Conservation (phyloP, 192 early-diverging fungal genomes). For the Thoreauomyces humboldtii region DNA sequence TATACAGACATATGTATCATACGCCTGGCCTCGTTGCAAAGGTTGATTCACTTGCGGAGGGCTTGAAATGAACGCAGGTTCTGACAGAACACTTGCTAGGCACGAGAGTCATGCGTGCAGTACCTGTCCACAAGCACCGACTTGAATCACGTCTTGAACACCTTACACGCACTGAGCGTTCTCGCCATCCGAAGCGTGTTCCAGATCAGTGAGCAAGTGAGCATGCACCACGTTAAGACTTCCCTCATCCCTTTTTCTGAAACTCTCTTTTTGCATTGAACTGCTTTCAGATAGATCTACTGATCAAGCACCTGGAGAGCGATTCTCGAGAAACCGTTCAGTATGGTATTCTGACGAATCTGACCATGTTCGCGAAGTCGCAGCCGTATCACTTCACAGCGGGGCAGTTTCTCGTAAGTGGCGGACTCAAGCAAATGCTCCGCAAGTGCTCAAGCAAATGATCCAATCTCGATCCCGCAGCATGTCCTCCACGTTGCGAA, state of each 20-base stretch:
- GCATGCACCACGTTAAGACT: background rate
- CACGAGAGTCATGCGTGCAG: constrained; percentile 3
- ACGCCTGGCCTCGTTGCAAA: background rate
- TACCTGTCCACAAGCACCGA: background rate
- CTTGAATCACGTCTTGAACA: constrained; percentile 3
- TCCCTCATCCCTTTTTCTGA: background rate
- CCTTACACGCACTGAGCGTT: constrained; percentile 9
- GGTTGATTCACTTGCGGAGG: too few relatives aligned
- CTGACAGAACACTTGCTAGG: too few relatives aligned
- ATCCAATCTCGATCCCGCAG: background rate
- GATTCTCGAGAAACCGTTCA: background rate
- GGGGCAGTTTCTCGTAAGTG: background rate
- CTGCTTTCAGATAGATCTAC: constrained; percentile 14
- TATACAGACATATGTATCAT: constrained; percentile 25
- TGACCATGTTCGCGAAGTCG: constrained; percentile 1
- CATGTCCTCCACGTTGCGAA: background rate
- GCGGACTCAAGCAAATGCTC: too few relatives aligned
- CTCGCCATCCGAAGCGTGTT: constrained; percentile 11
- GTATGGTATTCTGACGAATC: constrained; percentile 1
- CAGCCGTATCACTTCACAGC: background rate
- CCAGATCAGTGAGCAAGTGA: constrained; percentile 16
- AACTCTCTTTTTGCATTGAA: background rate
- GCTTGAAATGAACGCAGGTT: too few relatives aligned
- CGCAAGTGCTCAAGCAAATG: too few relatives aligned
- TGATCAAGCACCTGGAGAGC: constrained; percentile 2